Evolutionary conservation across 208 protist species (phyloP).

Genomic region (Leishmania mexicana): DNA sequence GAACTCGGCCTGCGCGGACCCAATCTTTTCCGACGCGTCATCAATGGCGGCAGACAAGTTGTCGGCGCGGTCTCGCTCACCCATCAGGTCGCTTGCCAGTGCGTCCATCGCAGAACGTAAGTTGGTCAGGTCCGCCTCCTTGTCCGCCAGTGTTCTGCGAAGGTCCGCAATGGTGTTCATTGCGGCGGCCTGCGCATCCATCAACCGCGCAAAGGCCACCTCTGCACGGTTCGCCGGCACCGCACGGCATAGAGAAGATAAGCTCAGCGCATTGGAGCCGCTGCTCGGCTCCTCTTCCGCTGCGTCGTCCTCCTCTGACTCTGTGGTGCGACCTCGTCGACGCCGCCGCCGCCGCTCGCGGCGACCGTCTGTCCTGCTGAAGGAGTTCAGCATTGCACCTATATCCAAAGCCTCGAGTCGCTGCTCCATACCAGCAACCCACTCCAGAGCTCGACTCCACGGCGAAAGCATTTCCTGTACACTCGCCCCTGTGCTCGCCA

Average conservation of each 20-base stretch:
- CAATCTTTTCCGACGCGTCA: slow-evolving; percentile 30
- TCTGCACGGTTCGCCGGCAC: neutral
- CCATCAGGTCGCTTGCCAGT: slow-evolving; percentile 19
- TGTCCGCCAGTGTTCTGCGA: neutral
- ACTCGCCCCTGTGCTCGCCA: neutral
- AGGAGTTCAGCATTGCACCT: neutral
- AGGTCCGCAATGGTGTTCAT: neutral
- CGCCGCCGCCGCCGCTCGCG: neutral
- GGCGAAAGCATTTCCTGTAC: neutral
- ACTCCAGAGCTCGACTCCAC: slow-evolving; percentile 7
- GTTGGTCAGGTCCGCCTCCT: slow-evolving; percentile 3
- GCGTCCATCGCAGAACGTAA: slow-evolving; percentile 20
- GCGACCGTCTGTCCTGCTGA: neutral
- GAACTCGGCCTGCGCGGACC: slow-evolving; percentile 37
- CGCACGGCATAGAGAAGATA: neutral
- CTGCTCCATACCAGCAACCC: slow-evolving; percentile 11
- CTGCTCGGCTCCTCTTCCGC: neutral
- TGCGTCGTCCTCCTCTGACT: neutral
- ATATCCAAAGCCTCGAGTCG: slow-evolving; percentile 3
- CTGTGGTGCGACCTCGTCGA: neutral
- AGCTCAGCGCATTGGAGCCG: neutral
- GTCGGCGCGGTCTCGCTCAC: slow-evolving; percentile 21
- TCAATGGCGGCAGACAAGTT: slow-evolving; percentile 28
- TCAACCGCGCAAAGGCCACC: neutral
- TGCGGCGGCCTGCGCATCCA: neutral